Percentiles rank a stretch among this genome's conserved stretches.
Evolutionary conservation across 2,329 filamentous ascomycete genomes (phyloP).

Genomic region (Cercospora sp.): DNA sequence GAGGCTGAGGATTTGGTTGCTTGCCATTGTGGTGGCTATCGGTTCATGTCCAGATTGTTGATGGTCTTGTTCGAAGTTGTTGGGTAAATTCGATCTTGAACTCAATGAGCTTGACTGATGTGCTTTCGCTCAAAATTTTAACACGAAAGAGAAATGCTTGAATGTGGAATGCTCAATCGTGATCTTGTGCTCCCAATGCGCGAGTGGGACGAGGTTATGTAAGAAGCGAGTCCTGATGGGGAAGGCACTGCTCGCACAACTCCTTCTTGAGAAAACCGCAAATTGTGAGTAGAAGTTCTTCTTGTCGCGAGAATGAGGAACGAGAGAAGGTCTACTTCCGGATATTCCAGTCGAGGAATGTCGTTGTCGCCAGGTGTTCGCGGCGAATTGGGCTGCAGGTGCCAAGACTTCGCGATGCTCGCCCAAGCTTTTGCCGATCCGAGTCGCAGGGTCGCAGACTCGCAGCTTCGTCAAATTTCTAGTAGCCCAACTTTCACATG

Average conservation of each 20-base stretch:
- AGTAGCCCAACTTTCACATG: slow-evolving; percentile 9
- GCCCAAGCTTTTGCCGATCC: slow-evolving; percentile 6
- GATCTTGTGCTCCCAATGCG: neutral
- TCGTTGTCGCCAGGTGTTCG: slow-evolving; percentile 1
- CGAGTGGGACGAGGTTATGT: neutral
- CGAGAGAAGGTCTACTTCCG: neutral
- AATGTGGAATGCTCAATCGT: neutral
- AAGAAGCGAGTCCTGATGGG: neutral
- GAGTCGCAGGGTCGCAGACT: neutral
- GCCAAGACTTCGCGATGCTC: neutral
- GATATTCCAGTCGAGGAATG: neutral
- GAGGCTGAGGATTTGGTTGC: slow-evolving; percentile 54
- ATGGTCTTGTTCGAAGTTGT: neutral
- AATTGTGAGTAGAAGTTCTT: neutral
- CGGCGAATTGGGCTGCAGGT: neutral
- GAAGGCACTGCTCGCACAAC: neutral
- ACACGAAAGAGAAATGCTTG: neutral
- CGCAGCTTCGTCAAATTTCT: slow-evolving; percentile 12
- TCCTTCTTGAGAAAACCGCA: neutral
- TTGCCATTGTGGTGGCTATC: slow-evolving; percentile 31
- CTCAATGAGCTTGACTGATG: neutral
- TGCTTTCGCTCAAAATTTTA: neutral
- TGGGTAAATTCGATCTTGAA: neutral
- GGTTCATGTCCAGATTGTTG: slow-evolving; percentile 12
- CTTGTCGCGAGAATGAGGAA: neutral